A percentile compares a stretch with the other conserved stretches of the same genome.
phyloP scores from a whole-genome alignment of 1,284 basidiomycete genomes.

The Pholiota adiposa region DNA sequence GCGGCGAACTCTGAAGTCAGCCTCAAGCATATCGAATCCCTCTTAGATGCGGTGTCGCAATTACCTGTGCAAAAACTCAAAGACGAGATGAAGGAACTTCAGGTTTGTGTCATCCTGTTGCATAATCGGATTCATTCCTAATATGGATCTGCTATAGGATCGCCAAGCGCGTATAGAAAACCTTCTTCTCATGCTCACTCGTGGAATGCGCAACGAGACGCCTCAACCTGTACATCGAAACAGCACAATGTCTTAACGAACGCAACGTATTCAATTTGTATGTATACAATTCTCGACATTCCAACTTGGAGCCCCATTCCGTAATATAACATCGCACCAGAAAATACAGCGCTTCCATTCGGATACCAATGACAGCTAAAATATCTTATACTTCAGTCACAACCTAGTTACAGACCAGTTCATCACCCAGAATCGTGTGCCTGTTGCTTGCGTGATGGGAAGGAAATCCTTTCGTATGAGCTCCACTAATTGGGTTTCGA shows the following conservation, averaged over 20 bases:
- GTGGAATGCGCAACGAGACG: constrained; percentile 48
- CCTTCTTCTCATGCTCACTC: constrained; percentile 58
- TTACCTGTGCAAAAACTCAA: constrained; percentile 67
- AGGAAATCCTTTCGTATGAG: constrained; percentile 1
- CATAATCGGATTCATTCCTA: not conserved
- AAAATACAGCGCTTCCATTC: too few relatives aligned
- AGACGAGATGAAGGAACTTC: constrained; percentile 81
- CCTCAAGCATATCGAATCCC: constrained; percentile 57
- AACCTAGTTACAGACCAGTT: constrained; percentile 18
- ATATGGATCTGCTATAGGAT: constrained; percentile 47
- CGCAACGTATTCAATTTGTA: not conserved
- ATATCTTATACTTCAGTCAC: not conserved
- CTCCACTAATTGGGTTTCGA: constrained; percentile 7
- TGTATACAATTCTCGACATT: not conserved
- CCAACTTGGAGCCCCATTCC: too few relatives aligned
- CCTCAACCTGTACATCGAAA: constrained; percentile 18
- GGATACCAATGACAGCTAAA: too few relatives aligned
- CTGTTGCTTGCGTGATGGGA: not conserved
- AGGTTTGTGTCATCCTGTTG: constrained; percentile 47
- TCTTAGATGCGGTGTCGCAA: constrained; percentile 64
- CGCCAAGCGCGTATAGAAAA: constrained; percentile 80
- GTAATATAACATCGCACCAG: too few relatives aligned
- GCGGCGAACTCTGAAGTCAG: constrained; percentile 42
- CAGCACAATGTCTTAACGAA: constrained; percentile 20
- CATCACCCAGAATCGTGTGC: constrained; percentile 11